Evolutionary conservation across 306 rosid species (phyloP), one percentile per base, ranked within the genome.

Genomic region (Neltuma alba): DNA sequence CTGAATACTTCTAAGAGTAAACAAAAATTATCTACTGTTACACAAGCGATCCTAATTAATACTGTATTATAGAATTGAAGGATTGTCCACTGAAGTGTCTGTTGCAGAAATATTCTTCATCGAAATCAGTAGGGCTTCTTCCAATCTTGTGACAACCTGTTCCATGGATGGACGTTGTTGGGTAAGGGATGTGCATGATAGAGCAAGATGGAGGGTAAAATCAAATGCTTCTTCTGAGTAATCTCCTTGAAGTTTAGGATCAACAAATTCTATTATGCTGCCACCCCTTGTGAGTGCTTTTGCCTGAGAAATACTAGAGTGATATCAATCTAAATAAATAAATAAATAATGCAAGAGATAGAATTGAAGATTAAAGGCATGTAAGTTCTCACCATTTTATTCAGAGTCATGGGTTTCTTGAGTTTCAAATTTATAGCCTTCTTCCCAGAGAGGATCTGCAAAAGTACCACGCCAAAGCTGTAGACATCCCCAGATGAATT

Each of bases 401-500:
- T 84, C 50, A 87, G 78, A 64, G 87, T 80, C 91, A 82, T 85
- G 81, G 95, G 95, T 74, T 57, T 84, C 76, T 25, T 86, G 54
- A 83, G 76, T 73, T 85, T 88, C 91, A 89, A 74, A 25, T 84
- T 89, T 66, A 83, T 70, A 64, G 71, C 95, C 81, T 57, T 89
- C 89, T 84, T 91, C 64, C 92, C 91, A 3, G 95, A 89, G 42
- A 91, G 81, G 74, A 91, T 85, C 72, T 91, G 95, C 47, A 91
- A 81, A 80, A 91, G 91, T 15, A 91, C 92, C 16, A 88, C 72
- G 1, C 92, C 91, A 70, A 87, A 91, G 83, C 92, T 87, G 82
- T 83, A 88, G 70, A 88, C 92, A 80, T 88, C 91, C 47, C 89
- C 91, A 7, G 86, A 78, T 75, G 91, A 82, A 72, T 87, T 87